Evolutionary conservation across 73 alveolate species (phyloP).

Genomic region (Blepharisma stoltei): DNA sequence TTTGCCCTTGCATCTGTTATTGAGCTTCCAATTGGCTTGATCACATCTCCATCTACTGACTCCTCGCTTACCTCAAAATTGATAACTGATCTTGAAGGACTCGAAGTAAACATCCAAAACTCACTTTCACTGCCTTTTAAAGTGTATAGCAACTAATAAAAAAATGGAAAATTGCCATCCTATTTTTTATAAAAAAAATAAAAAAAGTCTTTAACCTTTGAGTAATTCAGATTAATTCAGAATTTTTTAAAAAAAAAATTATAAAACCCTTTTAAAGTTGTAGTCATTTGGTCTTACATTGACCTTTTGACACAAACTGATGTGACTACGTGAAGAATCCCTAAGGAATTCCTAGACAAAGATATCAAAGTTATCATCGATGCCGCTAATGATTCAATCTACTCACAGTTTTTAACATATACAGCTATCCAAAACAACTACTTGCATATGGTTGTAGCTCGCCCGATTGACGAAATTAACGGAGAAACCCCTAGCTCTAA

Average conservation of each 20-base stretch:
- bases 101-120: no score
- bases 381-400: conserved; percentile 5
- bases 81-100: no score
- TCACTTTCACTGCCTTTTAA: neutral
- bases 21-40: no score
- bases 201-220: no score
- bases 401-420: neutral
- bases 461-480: conserved; percentile 14
- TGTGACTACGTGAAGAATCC: conserved; percentile 5
- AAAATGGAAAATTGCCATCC: no score
- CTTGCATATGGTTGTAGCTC: neutral
- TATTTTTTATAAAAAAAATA: no score
- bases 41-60: no score
- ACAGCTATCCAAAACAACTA: conserved; percentile 8
- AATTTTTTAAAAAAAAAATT: no score
- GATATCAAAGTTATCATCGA: neutral
- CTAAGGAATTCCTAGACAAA: neutral
- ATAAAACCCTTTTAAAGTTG: neutral
- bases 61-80: no score
- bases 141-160: no score
- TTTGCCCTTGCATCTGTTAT: no score
- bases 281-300: neutral
- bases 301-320: neutral
- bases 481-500: neutral
- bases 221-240: no score